Evolutionary conservation across 2,329 filamentous ascomycete genomes (phyloP).

Genomic region (Macrophomina phaseolina): DNA sequence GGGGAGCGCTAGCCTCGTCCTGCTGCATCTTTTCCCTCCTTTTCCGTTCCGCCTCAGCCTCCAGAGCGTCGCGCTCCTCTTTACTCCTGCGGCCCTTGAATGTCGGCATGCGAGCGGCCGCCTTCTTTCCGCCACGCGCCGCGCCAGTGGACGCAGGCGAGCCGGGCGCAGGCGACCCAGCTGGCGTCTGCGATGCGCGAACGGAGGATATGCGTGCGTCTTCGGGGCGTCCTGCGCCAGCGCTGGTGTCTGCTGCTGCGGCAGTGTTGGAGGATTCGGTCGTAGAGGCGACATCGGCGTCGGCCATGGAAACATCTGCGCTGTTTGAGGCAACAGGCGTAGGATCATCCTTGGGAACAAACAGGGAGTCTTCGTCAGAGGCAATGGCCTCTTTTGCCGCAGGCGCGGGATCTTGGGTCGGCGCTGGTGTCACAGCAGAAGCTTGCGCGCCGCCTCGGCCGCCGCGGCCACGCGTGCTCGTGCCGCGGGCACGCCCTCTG

Average conservation of each 20-base stretch:
- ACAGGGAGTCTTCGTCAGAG: conserved; percentile 31
- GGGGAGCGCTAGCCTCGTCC: conserved; percentile 36
- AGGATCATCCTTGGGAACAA: conserved; percentile 28
- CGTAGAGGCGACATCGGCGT: conserved; percentile 3
- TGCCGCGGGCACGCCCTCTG: conserved; percentile 32
- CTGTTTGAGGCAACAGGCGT: neutral
- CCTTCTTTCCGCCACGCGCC: conserved; percentile 37
- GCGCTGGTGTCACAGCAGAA: conserved; percentile 32
- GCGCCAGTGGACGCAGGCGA: conserved; percentile 41
- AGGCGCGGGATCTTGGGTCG: conserved; percentile 30
- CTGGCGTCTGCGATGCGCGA: conserved; percentile 15
- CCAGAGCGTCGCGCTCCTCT: conserved; percentile 50
- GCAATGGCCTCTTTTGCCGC: neutral
- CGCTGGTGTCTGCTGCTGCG: conserved; percentile 6
- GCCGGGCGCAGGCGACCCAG: conserved; percentile 34
- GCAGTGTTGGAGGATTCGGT: conserved; percentile 8
- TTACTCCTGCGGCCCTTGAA: conserved; percentile 53
- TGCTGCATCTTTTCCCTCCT: conserved; percentile 46
- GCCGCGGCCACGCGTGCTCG: conserved; percentile 30
- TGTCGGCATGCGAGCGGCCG: conserved; percentile 42
- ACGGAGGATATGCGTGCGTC: conserved; percentile 5
- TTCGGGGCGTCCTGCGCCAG: conserved; percentile 13
- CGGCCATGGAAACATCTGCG: conserved; percentile 22
- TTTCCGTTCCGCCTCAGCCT: conserved; percentile 46
- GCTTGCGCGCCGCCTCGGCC: conserved; percentile 30